These are phyloP conservation scores for Epicoccum nigrum DNA, from an alignment of 2,329 filamentous ascomycete species.

Conservation along the genomic window DNA sequence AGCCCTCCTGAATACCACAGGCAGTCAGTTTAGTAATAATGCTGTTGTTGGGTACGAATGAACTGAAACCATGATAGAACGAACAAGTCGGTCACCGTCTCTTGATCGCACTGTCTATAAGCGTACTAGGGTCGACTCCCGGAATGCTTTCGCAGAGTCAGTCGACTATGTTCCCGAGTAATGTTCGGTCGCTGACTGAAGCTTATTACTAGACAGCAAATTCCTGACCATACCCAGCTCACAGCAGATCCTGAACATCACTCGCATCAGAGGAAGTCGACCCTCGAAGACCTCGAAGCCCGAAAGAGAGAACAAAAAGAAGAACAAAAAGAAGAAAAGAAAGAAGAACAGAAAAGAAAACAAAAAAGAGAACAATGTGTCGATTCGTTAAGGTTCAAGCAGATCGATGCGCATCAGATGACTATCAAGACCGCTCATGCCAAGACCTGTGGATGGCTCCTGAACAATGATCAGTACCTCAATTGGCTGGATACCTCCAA, in stretches of 20 bases:
- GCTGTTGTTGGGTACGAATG: too few species aligned
- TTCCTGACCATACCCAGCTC: neutral
- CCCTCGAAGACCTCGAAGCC: too few species aligned
- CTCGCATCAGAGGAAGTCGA: too few species aligned
- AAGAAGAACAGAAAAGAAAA: too few species aligned
- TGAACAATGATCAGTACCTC: constrained; percentile 41
- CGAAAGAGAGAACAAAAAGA: neutral
- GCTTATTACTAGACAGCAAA: neutral
- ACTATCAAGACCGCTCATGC: constrained; percentile 48
- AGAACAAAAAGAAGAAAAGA: neutral
- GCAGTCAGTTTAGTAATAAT: neutral
- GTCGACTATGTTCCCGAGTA: neutral
- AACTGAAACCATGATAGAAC: neutral
- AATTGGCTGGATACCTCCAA: constrained; percentile 48
- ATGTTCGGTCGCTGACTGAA: neutral
- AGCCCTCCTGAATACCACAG: neutral
- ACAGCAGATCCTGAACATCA: neutral
- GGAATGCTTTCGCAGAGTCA: neutral
- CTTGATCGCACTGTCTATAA: neutral
- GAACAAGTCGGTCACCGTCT: neutral
- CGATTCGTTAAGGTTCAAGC: constrained; percentile 36
- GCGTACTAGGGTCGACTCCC: neutral
- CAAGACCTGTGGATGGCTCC: constrained; percentile 53
- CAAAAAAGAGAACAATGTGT: neutral
- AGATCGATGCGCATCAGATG: constrained; percentile 48